Conservation (phyloP, 768 basidiomycete species). For the Pulveroboletus sp. region DNA sequence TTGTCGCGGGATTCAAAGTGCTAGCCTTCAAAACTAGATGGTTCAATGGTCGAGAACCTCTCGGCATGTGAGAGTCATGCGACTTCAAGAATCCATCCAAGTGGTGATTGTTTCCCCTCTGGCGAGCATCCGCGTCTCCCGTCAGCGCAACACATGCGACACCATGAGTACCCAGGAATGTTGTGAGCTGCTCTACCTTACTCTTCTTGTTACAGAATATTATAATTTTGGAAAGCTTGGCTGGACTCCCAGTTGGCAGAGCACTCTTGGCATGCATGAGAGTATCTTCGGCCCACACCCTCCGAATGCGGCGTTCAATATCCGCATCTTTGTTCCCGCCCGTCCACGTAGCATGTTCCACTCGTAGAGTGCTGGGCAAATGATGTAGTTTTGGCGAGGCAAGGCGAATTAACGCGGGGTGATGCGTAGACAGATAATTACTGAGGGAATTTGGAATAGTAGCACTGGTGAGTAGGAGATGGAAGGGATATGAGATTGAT, state of each 20-base stretch:
- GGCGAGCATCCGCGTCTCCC: constrained; percentile 51
- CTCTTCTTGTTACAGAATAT: constrained; percentile 79
- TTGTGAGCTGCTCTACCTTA: constrained; percentile 59
- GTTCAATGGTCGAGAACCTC: neutral
- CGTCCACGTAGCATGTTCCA: constrained; percentile 71
- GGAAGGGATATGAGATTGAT: constrained; percentile 59
- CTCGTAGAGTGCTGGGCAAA: constrained; percentile 63
- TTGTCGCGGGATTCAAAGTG: constrained; percentile 26
- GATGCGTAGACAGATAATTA: constrained; percentile 54
- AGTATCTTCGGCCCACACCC: constrained; percentile 72
- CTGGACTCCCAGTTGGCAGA: constrained; percentile 15
- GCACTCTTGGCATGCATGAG: constrained; percentile 26
- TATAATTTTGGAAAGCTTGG: constrained; percentile 59
- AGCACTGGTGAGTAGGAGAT: constrained; percentile 77
- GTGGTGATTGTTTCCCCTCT: constrained; percentile 68
- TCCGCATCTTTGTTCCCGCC: constrained; percentile 80
- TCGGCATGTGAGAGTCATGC: neutral
- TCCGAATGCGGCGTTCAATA: constrained; percentile 66
- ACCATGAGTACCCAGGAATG: constrained; percentile 54
- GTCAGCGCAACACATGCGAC: constrained; percentile 65
- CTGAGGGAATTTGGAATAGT: constrained; percentile 80
- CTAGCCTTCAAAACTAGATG: constrained; percentile 7
- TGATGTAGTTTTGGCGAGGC: constrained; percentile 78
- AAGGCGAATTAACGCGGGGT: constrained; percentile 64
- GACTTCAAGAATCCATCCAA: constrained; percentile 66